Percentiles rank a stretch among this genome's conserved stretches.
Conservation (phyloP, 495 filamentous ascomycete genomes). For the Acidomyces sp. region DNA sequence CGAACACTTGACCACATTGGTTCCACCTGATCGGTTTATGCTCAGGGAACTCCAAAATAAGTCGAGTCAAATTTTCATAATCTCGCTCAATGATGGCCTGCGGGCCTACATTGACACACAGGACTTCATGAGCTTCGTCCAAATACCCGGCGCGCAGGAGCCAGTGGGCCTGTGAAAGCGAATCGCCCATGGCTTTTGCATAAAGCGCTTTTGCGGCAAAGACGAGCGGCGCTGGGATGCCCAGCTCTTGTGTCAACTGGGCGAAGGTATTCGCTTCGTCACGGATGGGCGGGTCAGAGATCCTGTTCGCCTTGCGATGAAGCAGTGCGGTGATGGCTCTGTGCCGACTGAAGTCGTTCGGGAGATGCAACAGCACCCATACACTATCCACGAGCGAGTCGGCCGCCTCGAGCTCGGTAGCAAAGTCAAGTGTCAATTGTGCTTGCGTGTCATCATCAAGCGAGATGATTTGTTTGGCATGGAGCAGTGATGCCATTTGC, state of each 20-base stretch:
- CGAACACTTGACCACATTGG: conserved; percentile 65
- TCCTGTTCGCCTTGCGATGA: conserved; percentile 35
- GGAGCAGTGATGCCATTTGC: conserved; percentile 54
- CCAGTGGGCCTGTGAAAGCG: conserved; percentile 54
- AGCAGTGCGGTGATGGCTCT: conserved; percentile 57
- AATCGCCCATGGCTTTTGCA: conserved; percentile 54
- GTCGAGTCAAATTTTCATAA: conserved; percentile 45
- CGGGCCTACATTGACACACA: conserved; percentile 65
- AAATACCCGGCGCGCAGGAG: conserved; percentile 63
- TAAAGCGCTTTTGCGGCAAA: conserved; percentile 78
- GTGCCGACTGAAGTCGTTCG: conserved; percentile 46
- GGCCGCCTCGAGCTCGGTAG: conserved; percentile 53
- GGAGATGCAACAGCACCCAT: conserved; percentile 68
- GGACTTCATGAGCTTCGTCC: conserved; percentile 70
- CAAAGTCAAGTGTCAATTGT: conserved; percentile 53
- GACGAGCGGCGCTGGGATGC: conserved; percentile 64
- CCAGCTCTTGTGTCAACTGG: conserved; percentile 44
- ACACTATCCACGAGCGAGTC: conserved; percentile 47
- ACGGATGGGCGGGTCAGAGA: conserved; percentile 33
- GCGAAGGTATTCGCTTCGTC: conserved; percentile 39
- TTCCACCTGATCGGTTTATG: conserved; percentile 49
- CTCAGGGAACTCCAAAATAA: conserved; percentile 53
- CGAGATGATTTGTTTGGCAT: conserved; percentile 25
- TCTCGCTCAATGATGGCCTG: conserved; percentile 65
- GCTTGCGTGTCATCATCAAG: conserved; percentile 35